Conservation (phyloP, 331 rosid species). For the Spiraea crenata region DNA sequence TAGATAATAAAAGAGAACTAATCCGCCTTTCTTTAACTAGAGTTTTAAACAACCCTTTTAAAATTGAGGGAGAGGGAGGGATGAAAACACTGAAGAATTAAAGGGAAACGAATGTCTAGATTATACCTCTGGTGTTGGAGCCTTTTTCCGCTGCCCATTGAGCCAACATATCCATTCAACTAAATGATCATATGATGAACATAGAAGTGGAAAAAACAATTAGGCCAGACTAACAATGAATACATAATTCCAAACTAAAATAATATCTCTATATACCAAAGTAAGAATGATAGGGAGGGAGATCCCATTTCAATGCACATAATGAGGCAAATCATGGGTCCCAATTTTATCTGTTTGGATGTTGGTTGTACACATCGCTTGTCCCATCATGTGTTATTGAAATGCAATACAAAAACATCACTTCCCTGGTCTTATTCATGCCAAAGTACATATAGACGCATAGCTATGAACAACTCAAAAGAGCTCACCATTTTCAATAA, state of each 20-base stretch:
- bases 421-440: too few species aligned
- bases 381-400: too few species aligned
- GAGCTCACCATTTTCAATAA: background rate
- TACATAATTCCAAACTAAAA: background rate
- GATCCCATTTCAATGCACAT: too few species aligned
- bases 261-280: background rate
- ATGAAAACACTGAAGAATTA: background rate
- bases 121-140: slow-evolving; percentile 84
- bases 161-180: slow-evolving; percentile 99
- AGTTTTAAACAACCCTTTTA: background rate
- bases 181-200: slow-evolving; percentile 36
- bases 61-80: background rate
- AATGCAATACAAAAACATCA: too few species aligned
- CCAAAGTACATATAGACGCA: background rate
- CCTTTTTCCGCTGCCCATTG: slow-evolving; percentile 91
- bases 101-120: slow-evolving; percentile 2
- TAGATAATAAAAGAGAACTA: background rate
- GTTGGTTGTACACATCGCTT: too few species aligned
- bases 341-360: too few species aligned
- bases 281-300: too few species aligned
- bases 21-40: background rate
- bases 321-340: too few species aligned
- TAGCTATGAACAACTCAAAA: background rate
- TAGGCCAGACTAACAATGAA: background rate
- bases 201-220: slow-evolving; percentile 19